Base-by-base conservation (phyloP, 371 early-diverging fungal species). In the Entomophthora muscae region DNA sequence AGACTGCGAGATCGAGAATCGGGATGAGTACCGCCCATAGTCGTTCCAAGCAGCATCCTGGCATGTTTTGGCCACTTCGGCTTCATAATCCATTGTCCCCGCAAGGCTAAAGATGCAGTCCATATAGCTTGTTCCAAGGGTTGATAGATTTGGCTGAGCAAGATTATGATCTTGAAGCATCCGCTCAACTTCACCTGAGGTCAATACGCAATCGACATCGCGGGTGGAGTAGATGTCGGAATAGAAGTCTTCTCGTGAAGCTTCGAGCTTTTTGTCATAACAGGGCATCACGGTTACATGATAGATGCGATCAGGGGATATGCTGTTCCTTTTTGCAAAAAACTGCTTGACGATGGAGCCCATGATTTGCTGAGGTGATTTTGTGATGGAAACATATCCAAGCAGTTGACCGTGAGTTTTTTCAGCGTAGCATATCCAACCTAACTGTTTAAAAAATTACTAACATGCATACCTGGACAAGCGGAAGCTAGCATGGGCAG, bases 351-450 rank as follows among this genome's bases (percentile, higher is more conserved):
- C 88, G 21, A 92, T 71, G 0, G 86, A 79, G 3, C 97, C 98
- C 89, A 93, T 90, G 68, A 91, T 83, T 70, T 96, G 96, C 71
- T 95, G 95, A 12, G 97, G 95, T 5, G 95, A 94, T 69, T 90
- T 92, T 0, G 89, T 84, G 22, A 80, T 78, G 55, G 86, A 80
- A 61, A 98, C 86, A 67, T 83, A 80, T 0, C 91, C 89, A 24
- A 98, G 69, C 1, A 93, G 76, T 65, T 82, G 78, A 1, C 82
- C 84, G 65, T 96, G 96, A 0, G 93, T 95, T 75, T 96, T 98
- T 76, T 98, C 98, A n/a, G 94, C 94, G 68, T 95, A 96, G 73
- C 96, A 98, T 12, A 98, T 90, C 93, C 93, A 95, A 1, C 93
- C 95, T 72, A 67, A 22, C 10, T 5, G 54, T 21, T n/a, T n/a